A percentile compares a stretch with the other conserved stretches of the same genome.
Conservation (phyloP, 176 grass and related monocot genomes). For the Carex cristatella region DNA sequence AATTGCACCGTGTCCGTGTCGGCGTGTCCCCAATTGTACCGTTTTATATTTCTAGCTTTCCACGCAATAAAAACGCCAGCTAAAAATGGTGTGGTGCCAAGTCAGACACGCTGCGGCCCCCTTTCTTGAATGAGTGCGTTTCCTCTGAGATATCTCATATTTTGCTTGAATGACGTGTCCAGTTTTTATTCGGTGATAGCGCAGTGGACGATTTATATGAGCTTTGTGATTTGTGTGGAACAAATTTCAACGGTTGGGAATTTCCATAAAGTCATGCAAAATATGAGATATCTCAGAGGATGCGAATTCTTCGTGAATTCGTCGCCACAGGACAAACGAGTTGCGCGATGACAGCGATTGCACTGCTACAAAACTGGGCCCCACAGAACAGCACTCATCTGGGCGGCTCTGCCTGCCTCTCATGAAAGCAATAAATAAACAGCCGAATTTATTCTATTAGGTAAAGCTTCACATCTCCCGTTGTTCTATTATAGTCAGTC, state of each 20-base stretch:
- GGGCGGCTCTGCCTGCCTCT: neutral
- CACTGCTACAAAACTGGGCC: neutral
- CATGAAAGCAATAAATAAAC: slow-evolving; percentile 11
- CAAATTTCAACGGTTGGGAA: no score
- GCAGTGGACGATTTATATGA: no score
- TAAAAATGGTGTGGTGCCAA: neutral
- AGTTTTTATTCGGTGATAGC: no score
- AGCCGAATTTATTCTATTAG: neutral
- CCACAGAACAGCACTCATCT: slow-evolving; percentile 4
- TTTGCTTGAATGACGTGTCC: no score
- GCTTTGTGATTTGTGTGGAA: no score
- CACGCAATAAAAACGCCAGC: neutral
- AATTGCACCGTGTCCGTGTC: no score
- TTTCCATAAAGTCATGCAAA: no score
- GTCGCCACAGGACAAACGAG: neutral
- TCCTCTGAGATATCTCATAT: no score
- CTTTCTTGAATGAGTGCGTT: neutral
- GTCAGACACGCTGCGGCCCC: neutral
- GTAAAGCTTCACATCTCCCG: slow-evolving; percentile 6
- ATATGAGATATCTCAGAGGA: no score
- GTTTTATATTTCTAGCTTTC: neutral
- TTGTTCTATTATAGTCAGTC: neutral
- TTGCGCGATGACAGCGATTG: slow-evolving; percentile 14
- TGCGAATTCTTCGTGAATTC: neutral
- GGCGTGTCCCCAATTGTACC: no score